Percentiles rank a stretch among this genome's conserved stretches.
Evolutionary conservation across 495 filamentous ascomycete genomes (phyloP).

Genomic region (Cercophora newfieldiana): DNA sequence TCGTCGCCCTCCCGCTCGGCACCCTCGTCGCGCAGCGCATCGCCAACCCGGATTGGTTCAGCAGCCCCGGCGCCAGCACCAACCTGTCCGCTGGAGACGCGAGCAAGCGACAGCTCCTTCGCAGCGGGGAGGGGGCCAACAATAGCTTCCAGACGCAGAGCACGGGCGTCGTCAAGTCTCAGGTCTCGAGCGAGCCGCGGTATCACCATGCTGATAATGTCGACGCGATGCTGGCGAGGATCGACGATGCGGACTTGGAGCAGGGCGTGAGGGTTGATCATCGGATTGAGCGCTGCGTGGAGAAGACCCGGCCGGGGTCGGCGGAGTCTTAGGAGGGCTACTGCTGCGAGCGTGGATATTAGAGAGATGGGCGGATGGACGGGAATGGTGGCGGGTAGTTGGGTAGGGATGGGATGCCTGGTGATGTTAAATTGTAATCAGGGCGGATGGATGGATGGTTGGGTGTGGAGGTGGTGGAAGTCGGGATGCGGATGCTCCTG

Average conservation of each 20-base stretch:
- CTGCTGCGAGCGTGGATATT: not conserved
- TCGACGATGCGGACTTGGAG: conserved; percentile 16
- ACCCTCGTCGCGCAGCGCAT: conserved; percentile 69
- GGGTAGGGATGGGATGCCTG: not conserved
- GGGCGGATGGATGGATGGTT: not conserved
- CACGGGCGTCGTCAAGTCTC: not conserved
- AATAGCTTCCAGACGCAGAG: not conserved
- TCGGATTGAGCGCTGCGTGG: conserved; percentile 9
- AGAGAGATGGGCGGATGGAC: not conserved
- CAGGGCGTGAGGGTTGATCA: conserved; percentile 11
- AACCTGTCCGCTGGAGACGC: not conserved
- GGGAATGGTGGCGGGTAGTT: not conserved
- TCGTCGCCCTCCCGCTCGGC: conserved; percentile 76
- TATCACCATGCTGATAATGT: conserved; percentile 1
- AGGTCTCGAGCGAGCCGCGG: not conserved
- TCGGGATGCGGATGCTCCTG: not conserved
- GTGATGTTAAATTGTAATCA: not conserved
- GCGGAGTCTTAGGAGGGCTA: conserved; percentile 13
- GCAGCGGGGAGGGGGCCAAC: not conserved
- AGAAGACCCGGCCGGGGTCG: conserved; percentile 1
- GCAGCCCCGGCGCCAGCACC: not conserved
- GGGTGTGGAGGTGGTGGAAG: not conserved
- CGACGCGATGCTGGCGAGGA: conserved; percentile 17
- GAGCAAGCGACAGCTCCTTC: not conserved
- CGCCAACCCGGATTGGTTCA: conserved; percentile 26